Evolutionary conservation across 805 yeast species (phyloP), one percentile per base, ranked within the genome.

Genomic region (Kluyveromyces wickerhamii): DNA sequence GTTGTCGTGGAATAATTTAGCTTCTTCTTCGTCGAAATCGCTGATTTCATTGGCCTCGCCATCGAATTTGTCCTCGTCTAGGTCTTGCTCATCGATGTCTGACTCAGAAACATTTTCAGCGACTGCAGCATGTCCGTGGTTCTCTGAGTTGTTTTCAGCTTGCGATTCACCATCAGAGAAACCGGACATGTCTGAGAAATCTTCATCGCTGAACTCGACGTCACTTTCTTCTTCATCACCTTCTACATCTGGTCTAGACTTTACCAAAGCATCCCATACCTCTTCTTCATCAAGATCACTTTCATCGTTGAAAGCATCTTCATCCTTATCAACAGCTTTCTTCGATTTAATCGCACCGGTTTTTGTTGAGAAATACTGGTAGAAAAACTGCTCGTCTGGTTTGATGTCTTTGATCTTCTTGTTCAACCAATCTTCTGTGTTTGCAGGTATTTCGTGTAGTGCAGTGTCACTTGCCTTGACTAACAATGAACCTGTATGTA

Each of bases 361-460:
- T 53, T 79, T 79, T 17, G 71, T 66, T 14, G 75, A 66, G 62
- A 88, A 88, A 63, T 85, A 88, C 55, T 85, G 86, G 57, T 79
- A 76, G 71, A 85, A 86, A 64, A 89, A 89, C 51, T 71, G 65
- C 57, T 89, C 98, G 43, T 86, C 95, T 2, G 95, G 95, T 40
- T 72, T 81, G 37, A 89, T 69, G 29, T 79, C 78, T 19, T 67
- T 71, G 1, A 71, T 67, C 45, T 69, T 76, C 57, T 70, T 75
- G 39, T 67, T 66, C 34, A 77, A 62, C 97, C 97, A 89, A 56
- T 87, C 79, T 47, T 80, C 79, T 6, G 92, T 73, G 52, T 88
- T 87, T 4, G 74, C 94, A 2, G 97, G 95, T 10, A 71, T 54
- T n/a, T 67, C 72, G 4, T 57, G 57, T 11, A 47, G 52, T 19